Percentiles rank a stretch among this genome's conserved stretches.
Conservation (phyloP, 1,139 yeast genomes). For the Yamadazyma triangularis region DNA sequence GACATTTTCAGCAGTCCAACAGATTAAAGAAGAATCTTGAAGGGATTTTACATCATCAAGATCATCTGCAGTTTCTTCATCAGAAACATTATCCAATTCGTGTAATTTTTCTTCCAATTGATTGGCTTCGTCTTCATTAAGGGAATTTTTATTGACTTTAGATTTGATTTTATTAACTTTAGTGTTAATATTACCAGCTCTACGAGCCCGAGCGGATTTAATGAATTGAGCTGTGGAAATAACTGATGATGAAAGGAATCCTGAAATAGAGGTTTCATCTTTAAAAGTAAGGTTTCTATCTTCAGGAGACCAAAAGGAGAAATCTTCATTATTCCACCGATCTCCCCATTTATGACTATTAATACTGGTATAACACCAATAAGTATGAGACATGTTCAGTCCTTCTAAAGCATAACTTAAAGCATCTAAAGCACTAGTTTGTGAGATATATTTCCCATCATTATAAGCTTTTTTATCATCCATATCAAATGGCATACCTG, state of each 20-base stretch:
- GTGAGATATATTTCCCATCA: slow-evolving; percentile 63
- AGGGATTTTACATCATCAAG: slow-evolving; percentile 13
- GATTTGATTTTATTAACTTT: slow-evolving; percentile 9
- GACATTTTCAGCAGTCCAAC: slow-evolving; percentile 22
- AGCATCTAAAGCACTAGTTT: slow-evolving; percentile 82
- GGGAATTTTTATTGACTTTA: slow-evolving; percentile 5
- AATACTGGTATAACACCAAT: slow-evolving; percentile 77
- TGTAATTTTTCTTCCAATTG: slow-evolving; percentile 4
- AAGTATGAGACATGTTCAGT: slow-evolving; percentile 64
- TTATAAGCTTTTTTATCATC: slow-evolving; percentile 66
- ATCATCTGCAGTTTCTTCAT: slow-evolving; percentile 9
- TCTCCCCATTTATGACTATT: slow-evolving; percentile 86
- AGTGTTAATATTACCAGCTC: slow-evolving; percentile 6
- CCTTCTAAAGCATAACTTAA: slow-evolving; percentile 73
- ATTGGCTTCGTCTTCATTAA: slow-evolving; percentile 2
- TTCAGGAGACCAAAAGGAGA: slow-evolving; percentile 78
- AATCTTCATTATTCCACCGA: slow-evolving; percentile 88
- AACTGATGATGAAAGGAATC: slow-evolving; percentile 10
- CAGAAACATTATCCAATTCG: slow-evolving; percentile 7
- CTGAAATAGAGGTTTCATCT: slow-evolving; percentile 8
- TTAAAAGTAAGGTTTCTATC: slow-evolving; percentile 35
- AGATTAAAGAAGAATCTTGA: slow-evolving; percentile 14
- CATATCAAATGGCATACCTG: slow-evolving; percentile 98
- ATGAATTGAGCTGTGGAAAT: slow-evolving; percentile 11
- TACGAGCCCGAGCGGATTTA: slow-evolving; percentile 8